Percentiles rank a stretch among this genome's conserved stretches.
phyloP scores from a whole-genome alignment of 768 basidiomycete species.

The Thelephora aurantiotincta region DNA sequence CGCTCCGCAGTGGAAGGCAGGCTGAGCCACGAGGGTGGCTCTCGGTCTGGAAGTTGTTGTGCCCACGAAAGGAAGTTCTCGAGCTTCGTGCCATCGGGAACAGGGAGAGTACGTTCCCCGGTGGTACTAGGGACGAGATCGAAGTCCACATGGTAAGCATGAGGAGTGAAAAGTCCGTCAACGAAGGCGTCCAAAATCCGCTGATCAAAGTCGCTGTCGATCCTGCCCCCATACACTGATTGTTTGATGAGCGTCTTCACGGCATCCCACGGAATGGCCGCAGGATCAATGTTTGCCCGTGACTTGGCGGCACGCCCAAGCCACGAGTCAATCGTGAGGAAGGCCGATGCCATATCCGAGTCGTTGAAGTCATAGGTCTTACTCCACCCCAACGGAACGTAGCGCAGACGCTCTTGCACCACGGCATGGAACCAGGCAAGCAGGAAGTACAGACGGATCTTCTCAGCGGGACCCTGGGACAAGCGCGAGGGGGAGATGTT shows the following conservation, averaged over 20 bases:
- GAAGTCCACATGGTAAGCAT: conserved; percentile 90
- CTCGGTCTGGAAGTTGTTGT: conserved; percentile 75
- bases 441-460: conserved; percentile 86
- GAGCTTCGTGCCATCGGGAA: conserved; percentile 87
- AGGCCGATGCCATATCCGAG: conserved; percentile 90
- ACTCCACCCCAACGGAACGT: conserved; percentile 93
- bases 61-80: conserved; percentile 90
- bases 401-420: conserved; percentile 91
- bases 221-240: conserved; percentile 87
- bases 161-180: conserved; percentile 73
- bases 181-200: conserved; percentile 87
- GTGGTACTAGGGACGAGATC: conserved; percentile 59
- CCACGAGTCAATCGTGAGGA: conserved; percentile 88
- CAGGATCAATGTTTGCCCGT: conserved; percentile 84
- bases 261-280: conserved; percentile 88
- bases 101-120: conserved; percentile 41
- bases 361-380: conserved; percentile 98
- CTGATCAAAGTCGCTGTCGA: conserved; percentile 95
- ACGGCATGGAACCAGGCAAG: conserved; percentile 99
- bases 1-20: conserved; percentile 87
- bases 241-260: conserved; percentile 89
- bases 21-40: conserved; percentile 90
- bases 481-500: conserved; percentile 60
- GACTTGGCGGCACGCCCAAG: conserved; percentile 70
- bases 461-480: conserved; percentile 82